Percentiles rank a stretch among this genome's conserved stretches.
Conservation (phyloP, 2,329 filamentous ascomycete species). For the Canariomyces notabilis region DNA sequence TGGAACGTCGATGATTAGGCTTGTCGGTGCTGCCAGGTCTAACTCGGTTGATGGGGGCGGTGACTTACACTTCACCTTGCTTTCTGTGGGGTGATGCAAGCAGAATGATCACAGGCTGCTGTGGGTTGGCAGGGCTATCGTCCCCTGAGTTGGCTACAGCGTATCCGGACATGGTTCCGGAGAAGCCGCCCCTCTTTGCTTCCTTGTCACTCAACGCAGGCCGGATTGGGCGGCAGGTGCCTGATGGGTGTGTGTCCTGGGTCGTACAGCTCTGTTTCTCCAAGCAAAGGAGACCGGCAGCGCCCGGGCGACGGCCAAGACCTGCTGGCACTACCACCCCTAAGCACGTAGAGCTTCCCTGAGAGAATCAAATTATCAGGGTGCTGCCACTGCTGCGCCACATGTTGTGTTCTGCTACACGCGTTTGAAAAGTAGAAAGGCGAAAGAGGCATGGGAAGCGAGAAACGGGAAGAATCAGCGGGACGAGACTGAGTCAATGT, state of each 20-base stretch:
- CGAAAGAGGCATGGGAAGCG: too few species aligned
- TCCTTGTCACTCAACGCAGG: conserved; percentile 6
- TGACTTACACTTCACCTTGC: conserved; percentile 26
- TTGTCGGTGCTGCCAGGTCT: conserved; percentile 13
- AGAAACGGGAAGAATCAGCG: conserved; percentile 1
- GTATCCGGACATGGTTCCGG: conserved; percentile 20
- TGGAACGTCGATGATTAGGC: conserved; percentile 12
- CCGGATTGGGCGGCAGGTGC: conserved; percentile 7
- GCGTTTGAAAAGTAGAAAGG: conserved; percentile 19
- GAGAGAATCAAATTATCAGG: too few species aligned
- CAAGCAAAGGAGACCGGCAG: conserved; percentile 1
- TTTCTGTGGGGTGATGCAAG: conserved; percentile 22
- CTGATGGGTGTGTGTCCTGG: not conserved
- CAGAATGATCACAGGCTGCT: conserved; percentile 13
- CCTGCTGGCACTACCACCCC: conserved; percentile 2
- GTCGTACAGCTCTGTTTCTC: not conserved
- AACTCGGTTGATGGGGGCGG: conserved; percentile 21
- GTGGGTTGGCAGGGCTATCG: conserved; percentile 5
- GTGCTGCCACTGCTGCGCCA: conserved; percentile 8
- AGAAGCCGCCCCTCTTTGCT: conserved; percentile 10
- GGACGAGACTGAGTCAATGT: conserved; percentile 20
- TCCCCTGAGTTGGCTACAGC: conserved; percentile 4
- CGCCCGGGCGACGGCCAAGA: conserved; percentile 6
- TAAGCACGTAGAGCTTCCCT: conserved; percentile 1
- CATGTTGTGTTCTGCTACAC: not conserved